phyloP scores from a whole-genome alignment of 176 grass and related monocot genomes.

The Triticum dicoccoides region DNA sequence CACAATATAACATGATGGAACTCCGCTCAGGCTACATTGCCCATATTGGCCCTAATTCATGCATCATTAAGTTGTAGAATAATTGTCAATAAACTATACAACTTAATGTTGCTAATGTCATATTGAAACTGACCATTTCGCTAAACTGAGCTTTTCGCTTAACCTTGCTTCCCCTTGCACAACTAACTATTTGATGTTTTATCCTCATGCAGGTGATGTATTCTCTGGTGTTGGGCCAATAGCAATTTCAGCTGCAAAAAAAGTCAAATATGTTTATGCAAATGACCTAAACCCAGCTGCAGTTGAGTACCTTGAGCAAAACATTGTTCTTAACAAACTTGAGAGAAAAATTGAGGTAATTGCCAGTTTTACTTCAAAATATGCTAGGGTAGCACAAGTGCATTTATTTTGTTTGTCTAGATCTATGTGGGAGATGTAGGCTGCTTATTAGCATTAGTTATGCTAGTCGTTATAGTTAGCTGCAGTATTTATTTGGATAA shows the following conservation, averaged over 20 bases:
- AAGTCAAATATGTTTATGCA: conserved; percentile 86
- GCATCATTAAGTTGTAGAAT: neutral
- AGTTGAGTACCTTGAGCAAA: conserved; percentile 81
- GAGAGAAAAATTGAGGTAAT: conserved; percentile 86
- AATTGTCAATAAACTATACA: neutral
- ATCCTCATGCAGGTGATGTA: conserved; percentile 66
- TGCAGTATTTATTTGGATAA: neutral
- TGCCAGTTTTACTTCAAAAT: neutral
- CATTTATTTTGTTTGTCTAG: conserved; percentile 12
- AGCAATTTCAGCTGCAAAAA: conserved; percentile 79
- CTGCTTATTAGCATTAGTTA: neutral
- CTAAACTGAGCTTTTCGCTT: neutral
- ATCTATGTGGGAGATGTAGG: neutral
- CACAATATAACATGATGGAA: neutral
- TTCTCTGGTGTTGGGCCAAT: conserved; percentile 89
- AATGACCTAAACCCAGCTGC: conserved; percentile 93
- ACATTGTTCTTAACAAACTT: conserved; percentile 89
- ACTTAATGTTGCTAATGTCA: neutral
- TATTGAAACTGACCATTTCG: neutral
- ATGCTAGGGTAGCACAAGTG: neutral
- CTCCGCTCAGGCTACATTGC: neutral
- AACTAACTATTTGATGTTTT: conserved; percentile 15
- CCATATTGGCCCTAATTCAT: neutral
- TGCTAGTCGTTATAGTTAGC: neutral
- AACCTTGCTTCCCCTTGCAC: neutral